Percentiles rank a stretch among this genome's conserved stretches.
Evolutionary conservation across 108 stramenopile genomes (phyloP).

Genomic region (Nannochloropsis oceanica): DNA sequence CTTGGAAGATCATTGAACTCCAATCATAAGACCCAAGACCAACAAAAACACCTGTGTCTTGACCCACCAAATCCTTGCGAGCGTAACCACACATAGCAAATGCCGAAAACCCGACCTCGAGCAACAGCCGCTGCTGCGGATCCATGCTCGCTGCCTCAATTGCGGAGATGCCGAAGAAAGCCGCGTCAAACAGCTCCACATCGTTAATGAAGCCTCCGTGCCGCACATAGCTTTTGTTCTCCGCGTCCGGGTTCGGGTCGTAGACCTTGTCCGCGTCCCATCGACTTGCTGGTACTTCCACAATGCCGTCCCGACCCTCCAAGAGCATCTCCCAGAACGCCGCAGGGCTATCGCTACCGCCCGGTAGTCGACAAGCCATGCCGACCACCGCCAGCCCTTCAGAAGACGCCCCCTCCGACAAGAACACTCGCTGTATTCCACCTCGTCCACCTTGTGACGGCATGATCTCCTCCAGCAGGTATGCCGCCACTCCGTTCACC

Average conservation of each 20-base stretch:
- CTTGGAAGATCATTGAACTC: background rate
- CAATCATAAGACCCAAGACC: slow-evolving; percentile 5
- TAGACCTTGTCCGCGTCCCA: slow-evolving; percentile 2
- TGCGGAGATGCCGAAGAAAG: slow-evolving; percentile 25
- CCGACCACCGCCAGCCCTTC: slow-evolving; percentile 27
- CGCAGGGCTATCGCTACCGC: slow-evolving; percentile 33
- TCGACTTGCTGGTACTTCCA: slow-evolving; percentile 20
- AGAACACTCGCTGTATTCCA: background rate
- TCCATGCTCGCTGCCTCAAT: slow-evolving; percentile 33
- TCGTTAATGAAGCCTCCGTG: background rate
- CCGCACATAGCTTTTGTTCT: background rate
- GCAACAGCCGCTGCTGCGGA: slow-evolving; percentile 38
- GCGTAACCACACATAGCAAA: background rate
- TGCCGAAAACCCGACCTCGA: slow-evolving; percentile 12
- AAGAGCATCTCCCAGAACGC: slow-evolving; percentile 29
- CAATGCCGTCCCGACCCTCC: slow-evolving; percentile 14
- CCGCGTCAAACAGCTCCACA: slow-evolving; percentile 21
- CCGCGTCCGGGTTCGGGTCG: background rate
- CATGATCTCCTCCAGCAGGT: background rate
- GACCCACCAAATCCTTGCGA: background rate
- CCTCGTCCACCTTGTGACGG: background rate
- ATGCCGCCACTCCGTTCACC: background rate
- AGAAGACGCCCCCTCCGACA: background rate
- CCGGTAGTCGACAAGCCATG: slow-evolving; percentile 36
- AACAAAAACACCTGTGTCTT: slow-evolving; percentile 1